A percentile compares a stretch with the other conserved stretches of the same genome.
Evolutionary conservation across 441 rosid species (phyloP).

Genomic region (Gossypium armourianum): DNA sequence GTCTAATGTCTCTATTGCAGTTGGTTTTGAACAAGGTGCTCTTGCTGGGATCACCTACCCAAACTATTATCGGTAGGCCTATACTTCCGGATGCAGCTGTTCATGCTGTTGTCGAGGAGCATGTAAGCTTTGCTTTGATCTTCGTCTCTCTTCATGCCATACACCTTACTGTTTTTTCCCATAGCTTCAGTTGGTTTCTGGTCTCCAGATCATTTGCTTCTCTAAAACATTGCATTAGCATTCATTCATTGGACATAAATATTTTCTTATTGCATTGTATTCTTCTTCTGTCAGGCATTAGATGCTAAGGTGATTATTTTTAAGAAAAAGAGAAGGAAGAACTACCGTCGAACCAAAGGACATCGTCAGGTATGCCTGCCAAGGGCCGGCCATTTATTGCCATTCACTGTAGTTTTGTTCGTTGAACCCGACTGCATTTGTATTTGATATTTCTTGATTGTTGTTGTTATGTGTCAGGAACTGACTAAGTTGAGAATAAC

Average conservation of each 20-base stretch:
- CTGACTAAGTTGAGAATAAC: slow-evolving; percentile 78
- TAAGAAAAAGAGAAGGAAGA: slow-evolving; percentile 85
- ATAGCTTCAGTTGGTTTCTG: background rate
- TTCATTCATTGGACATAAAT: background rate
- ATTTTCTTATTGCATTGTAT: background rate
- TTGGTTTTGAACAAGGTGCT: slow-evolving; percentile 70
- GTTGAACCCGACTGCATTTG: background rate
- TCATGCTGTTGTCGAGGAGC: slow-evolving; percentile 90
- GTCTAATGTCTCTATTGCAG: slow-evolving; percentile 37
- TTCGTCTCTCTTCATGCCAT: background rate
- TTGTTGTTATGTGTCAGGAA: slow-evolving; percentile 39
- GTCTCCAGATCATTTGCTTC: background rate
- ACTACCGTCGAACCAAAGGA: slow-evolving; percentile 75
- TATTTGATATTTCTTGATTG: slow-evolving; percentile 8
- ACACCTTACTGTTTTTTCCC: background rate
- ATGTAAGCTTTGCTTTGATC: slow-evolving; percentile 39
- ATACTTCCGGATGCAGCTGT: slow-evolving; percentile 62
- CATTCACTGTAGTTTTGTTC: background rate
- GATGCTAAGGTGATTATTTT: slow-evolving; percentile 85
- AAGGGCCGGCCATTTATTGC: background rate
- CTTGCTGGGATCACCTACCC: slow-evolving; percentile 57
- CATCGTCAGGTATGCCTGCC: slow-evolving; percentile 58
- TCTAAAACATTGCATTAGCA: background rate
- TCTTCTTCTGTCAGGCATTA: slow-evolving; percentile 43
- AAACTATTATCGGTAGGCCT: slow-evolving; percentile 73